Evolutionary conservation across 2,329 filamentous ascomycete species (phyloP).

Genomic region (Microdochium nivale): DNA sequence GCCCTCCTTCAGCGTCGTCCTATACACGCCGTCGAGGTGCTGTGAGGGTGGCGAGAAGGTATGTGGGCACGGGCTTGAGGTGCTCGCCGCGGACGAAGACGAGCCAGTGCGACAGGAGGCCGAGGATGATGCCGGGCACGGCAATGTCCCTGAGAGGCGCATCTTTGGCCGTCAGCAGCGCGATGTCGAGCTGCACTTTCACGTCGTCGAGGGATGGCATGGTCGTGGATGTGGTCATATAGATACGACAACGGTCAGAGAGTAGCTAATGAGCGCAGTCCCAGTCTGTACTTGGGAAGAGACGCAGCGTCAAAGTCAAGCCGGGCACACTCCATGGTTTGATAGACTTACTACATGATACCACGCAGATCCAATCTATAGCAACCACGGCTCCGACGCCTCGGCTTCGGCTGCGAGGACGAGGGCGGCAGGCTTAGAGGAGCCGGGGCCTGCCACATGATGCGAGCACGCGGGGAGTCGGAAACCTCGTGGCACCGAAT

Average conservation of each 20-base stretch:
- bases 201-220: not conserved
- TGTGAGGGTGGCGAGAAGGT: constrained; percentile 3
- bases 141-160: not conserved
- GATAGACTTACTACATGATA: too few species aligned
- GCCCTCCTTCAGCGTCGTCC: constrained; percentile 6
- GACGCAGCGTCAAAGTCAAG: too few species aligned
- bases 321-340: too few species aligned
- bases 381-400: too few species aligned
- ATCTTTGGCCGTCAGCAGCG: not conserved
- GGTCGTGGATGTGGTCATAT: not conserved
- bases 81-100: constrained; percentile 10
- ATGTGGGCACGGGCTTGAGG: constrained; percentile 5
- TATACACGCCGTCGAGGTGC: constrained; percentile 7
- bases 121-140: not conserved
- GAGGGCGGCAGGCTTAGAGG: too few species aligned
- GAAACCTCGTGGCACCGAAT: too few species aligned
- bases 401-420: too few species aligned
- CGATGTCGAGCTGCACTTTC: not conserved
- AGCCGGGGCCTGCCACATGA: too few species aligned
- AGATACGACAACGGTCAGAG: not conserved
- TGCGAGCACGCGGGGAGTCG: too few species aligned
- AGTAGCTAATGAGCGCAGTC: not conserved
- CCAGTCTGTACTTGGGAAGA: not conserved
- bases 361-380: too few species aligned
- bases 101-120: constrained; percentile 4